A percentile compares a stretch with the other conserved stretches of the same genome.
Evolutionary conservation across 2,329 filamentous ascomycete genomes (phyloP).

Genomic region (Clarireedia monteithiana): DNA sequence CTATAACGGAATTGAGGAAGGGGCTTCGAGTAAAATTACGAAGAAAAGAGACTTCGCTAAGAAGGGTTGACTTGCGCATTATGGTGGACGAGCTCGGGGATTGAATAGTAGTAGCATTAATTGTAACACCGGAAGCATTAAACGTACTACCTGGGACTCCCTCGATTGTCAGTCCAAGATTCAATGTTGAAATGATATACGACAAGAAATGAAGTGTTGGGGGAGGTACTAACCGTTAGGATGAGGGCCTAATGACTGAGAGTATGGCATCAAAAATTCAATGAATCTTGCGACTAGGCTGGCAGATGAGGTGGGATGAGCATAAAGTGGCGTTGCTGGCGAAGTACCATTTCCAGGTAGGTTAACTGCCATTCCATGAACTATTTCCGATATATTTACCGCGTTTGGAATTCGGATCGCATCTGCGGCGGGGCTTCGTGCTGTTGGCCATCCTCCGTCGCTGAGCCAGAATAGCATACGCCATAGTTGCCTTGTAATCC

Average conservation of each 20-base stretch:
- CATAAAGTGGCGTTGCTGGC: slow-evolving; percentile 23
- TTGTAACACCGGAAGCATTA: slow-evolving; percentile 10
- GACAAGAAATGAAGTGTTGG: slow-evolving; percentile 22
- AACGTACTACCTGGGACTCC: slow-evolving; percentile 7
- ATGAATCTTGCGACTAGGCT: slow-evolving; percentile 31
- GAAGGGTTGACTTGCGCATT: slow-evolving; percentile 34
- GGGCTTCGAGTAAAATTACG: slow-evolving; percentile 60
- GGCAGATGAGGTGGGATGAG: slow-evolving; percentile 32
- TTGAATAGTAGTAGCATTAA: neutral
- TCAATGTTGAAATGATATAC: slow-evolving; percentile 18
- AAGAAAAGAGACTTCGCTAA: slow-evolving; percentile 50
- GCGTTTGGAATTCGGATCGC: slow-evolving; percentile 12
- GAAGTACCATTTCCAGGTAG: slow-evolving; percentile 25
- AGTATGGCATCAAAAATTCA: slow-evolving; percentile 21
- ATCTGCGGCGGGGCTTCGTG: neutral
- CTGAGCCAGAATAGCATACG: slow-evolving; percentile 77
- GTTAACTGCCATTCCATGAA: slow-evolving; percentile 18
- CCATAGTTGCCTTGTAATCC: slow-evolving; percentile 87
- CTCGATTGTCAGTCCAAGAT: slow-evolving; percentile 16
- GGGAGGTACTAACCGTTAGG: slow-evolving; percentile 21
- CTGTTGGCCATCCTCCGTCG: slow-evolving; percentile 27
- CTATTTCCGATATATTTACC: slow-evolving; percentile 13
- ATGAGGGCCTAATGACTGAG: slow-evolving; percentile 19
- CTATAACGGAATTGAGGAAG: slow-evolving; percentile 66
- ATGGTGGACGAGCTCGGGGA: neutral